phyloP scores from a whole-genome alignment of 208 protist genomes.

The Angomonas desouzai region DNA sequence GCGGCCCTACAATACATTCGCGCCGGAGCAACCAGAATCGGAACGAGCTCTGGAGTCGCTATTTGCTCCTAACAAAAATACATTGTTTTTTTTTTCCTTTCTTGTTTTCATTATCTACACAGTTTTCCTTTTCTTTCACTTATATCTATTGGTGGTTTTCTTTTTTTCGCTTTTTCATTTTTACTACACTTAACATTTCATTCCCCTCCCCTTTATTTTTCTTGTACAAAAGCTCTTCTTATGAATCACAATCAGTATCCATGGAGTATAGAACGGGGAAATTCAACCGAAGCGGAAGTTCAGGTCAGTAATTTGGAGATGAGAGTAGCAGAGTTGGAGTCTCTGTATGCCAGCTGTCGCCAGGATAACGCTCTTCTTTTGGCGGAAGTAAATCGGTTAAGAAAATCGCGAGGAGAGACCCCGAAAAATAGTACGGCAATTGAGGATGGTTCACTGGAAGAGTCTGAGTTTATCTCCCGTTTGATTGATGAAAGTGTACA shows the following conservation, averaged over 20 bases:
- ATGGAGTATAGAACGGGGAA: background rate
- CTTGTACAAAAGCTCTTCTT: too few relatives aligned
- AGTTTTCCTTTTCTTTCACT: conserved; percentile 10
- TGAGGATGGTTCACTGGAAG: too few relatives aligned
- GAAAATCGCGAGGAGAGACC: too few relatives aligned
- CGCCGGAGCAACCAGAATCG: conserved; percentile 86
- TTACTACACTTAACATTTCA: too few relatives aligned
- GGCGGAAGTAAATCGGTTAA: background rate
- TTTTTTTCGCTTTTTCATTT: too few relatives aligned
- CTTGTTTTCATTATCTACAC: too few relatives aligned
- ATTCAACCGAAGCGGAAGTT: background rate
- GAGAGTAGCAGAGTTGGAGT: background rate
- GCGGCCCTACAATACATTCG: conserved; percentile 80
- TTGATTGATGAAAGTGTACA: background rate
- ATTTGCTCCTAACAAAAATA: conserved; percentile 39
- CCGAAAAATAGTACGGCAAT: too few relatives aligned
- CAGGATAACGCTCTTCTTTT: conserved; percentile 5
- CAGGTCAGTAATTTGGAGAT: background rate
- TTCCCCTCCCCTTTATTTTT: too few relatives aligned
- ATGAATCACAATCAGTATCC: background rate
- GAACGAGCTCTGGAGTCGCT: conserved; percentile 84
- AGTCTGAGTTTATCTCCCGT: background rate
- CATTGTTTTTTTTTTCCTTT: too few relatives aligned
- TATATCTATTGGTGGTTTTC: too few relatives aligned
- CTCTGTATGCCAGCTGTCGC: background rate